phyloP scores from a whole-genome alignment of 108 stramenopile genomes.

The Epithemia pelagica region DNA sequence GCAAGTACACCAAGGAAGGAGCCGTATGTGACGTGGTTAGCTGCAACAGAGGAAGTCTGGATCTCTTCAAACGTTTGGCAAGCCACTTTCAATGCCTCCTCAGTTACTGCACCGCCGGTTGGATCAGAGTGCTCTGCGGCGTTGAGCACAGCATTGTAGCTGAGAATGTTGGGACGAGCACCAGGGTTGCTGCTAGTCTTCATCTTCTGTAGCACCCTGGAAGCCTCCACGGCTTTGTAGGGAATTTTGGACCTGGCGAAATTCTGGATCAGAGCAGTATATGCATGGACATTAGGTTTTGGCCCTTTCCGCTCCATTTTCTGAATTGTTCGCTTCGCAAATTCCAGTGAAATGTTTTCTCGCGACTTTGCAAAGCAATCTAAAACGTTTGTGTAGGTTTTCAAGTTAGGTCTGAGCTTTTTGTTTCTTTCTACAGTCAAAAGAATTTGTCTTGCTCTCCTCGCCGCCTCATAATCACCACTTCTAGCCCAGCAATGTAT shows the following conservation, averaged over 20 bases:
- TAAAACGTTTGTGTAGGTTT: constrained; percentile 16
- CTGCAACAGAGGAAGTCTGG: constrained; percentile 10
- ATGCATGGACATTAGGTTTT: constrained; percentile 19
- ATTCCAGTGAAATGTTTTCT: background rate
- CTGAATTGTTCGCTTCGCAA: constrained; percentile 11
- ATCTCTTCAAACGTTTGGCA: constrained; percentile 21
- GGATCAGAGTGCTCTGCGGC: constrained; percentile 27
- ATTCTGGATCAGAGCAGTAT: constrained; percentile 20
- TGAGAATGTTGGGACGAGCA: constrained; percentile 29
- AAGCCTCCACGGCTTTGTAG: constrained; percentile 15
- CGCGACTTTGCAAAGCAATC: constrained; percentile 12
- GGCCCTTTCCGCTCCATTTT: constrained; percentile 1
- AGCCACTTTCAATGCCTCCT: constrained; percentile 41
- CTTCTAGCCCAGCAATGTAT: constrained; percentile 16
- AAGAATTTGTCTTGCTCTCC: constrained; percentile 6
- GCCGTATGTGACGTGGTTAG: constrained; percentile 56
- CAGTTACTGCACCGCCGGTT: constrained; percentile 22
- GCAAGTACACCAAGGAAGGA: constrained; percentile 48
- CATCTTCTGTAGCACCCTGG: constrained; percentile 17
- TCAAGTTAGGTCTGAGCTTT: constrained; percentile 10
- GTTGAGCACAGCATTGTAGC: constrained; percentile 25
- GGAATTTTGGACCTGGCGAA: constrained; percentile 13
- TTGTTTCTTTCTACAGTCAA: constrained; percentile 5
- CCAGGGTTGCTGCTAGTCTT: constrained; percentile 15
- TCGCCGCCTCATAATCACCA: constrained; percentile 4